These are phyloP conservation scores for Microcera coccophila DNA, from an alignment of 2,329 filamentous ascomycete genomes.

Conservation along the genomic window DNA sequence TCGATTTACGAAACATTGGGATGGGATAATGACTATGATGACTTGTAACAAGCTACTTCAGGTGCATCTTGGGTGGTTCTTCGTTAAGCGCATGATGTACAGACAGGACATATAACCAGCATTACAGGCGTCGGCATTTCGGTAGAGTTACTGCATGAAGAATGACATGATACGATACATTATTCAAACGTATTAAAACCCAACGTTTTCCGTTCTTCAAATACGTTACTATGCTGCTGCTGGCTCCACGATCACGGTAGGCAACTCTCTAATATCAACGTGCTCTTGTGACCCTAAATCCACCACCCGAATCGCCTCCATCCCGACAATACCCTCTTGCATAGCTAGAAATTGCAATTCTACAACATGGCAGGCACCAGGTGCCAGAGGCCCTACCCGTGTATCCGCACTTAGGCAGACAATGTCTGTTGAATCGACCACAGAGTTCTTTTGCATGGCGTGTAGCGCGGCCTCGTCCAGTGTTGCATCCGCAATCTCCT, in stretches of 20 bases:
- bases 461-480: slow-evolving; percentile 69
- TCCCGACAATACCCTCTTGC: slow-evolving; percentile 59
- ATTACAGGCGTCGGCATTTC: slow-evolving; percentile 22
- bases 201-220: background rate
- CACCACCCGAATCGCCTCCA: slow-evolving; percentile 69
- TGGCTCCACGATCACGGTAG: slow-evolving; percentile 58
- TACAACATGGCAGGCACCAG: slow-evolving; percentile 68
- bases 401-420: slow-evolving; percentile 74
- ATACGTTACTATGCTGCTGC: slow-evolving; percentile 19
- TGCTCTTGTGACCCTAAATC: slow-evolving; percentile 72
- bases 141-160: slow-evolving; percentile 18
- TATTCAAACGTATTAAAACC: slow-evolving; percentile 11
- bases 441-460: slow-evolving; percentile 64
- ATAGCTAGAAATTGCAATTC: slow-evolving; percentile 70
- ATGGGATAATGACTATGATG: slow-evolving; percentile 56
- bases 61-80: slow-evolving; percentile 23
- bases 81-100: slow-evolving; percentile 16
- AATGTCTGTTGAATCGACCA: slow-evolving; percentile 61
- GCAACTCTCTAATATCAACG: slow-evolving; percentile 71
- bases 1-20: slow-evolving; percentile 54
- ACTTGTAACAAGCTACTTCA: slow-evolving; percentile 35
- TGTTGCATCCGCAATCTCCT: slow-evolving; percentile 59
- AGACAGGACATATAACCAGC: slow-evolving; percentile 15
- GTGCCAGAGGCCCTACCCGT: slow-evolving; percentile 66
- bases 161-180: slow-evolving; percentile 23